phyloP scores from a whole-genome alignment of 2,329 filamentous ascomycete genomes.

The Aspergillus sp. region DNA sequence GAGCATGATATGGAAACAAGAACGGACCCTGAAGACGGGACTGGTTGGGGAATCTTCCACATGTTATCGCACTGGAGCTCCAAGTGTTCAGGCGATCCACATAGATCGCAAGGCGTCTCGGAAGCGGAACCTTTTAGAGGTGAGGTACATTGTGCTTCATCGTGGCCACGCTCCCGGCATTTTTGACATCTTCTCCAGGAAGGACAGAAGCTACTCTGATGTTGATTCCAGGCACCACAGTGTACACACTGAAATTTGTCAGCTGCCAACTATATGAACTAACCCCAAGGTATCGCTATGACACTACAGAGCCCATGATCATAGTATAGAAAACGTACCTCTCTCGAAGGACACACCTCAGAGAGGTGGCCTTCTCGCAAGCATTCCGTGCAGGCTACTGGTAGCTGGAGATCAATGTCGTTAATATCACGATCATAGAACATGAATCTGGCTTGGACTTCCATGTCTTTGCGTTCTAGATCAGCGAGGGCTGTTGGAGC shows the following conservation, averaged over 20 bases:
- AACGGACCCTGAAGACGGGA: conserved; percentile 21
- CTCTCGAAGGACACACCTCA: conserved; percentile 38
- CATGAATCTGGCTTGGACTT: conserved; percentile 34
- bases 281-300: neutral
- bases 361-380: conserved; percentile 39
- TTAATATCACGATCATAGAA: conserved; percentile 35
- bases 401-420: conserved; percentile 36
- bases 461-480: conserved; percentile 33
- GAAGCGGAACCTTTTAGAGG: conserved; percentile 53
- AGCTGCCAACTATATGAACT: conserved; percentile 1
- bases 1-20: conserved; percentile 41
- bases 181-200: conserved; percentile 43
- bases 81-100: conserved; percentile 51
- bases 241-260: conserved; percentile 31
- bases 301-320: neutral
- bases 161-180: conserved; percentile 62
- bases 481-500: conserved; percentile 32
- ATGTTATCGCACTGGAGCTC: conserved; percentile 57
- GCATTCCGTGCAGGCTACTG: conserved; percentile 40
- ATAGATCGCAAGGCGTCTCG: conserved; percentile 58
- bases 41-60: conserved; percentile 44
- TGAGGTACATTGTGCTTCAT: conserved; percentile 47
- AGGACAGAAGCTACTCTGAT: conserved; percentile 37
- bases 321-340: conserved; percentile 26
- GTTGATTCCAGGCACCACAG: conserved; percentile 37